Base-by-base conservation (phyloP, 2,329 filamentous ascomycete species). In the Calonectria pseudoturangicola region DNA sequence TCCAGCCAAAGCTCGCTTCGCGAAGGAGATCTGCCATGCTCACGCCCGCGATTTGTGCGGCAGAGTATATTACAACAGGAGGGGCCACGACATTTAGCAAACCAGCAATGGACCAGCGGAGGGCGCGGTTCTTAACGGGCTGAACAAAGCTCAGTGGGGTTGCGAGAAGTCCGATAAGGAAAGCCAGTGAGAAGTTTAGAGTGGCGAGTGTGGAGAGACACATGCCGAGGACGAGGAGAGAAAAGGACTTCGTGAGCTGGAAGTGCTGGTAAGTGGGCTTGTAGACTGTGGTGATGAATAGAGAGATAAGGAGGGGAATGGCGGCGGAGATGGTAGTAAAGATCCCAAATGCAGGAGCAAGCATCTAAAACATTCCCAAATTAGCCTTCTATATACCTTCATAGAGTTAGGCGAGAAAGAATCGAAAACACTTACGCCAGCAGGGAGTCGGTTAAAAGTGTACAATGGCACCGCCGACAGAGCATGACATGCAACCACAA, bases 141-240 rank as follows among this genome's bases (percentile, higher is more conserved):
- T 84, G 88, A 21, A 93, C 87, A 82, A 98, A 98, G n/a, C 92
- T 93, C 16, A 98, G 87, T 0, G 96, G 96, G 4, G 91, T 87
- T 51, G 94, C 92, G 56, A 96, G 86, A 2, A 98, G 86, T 45
- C 97, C 97, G 64, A 98, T 88, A 45, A 98, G 87, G 81, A 98
- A 93, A 60, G 95, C 93, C 16, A 98, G 92, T 3, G 94, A 95
- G 88, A 99, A 99, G 85, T 99, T 99, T 65, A 99, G 90, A 0
- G 96, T 99, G 2, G 97, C 96, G 15, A 99, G 93, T 0, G 96
- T 93, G 15, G 96, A 96, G 75, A 99, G 92, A 79, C 95, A 96
- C 87, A 98, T 94, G 79, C 97, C 97, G 0, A 98, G 90, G 12
- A 98, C 88, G 15, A 99, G 91, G n/a, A 98, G 91, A 7, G 95